Base-by-base conservation (phyloP, 352 stramenopile genomes). In the Plasmopara viticola region DNA sequence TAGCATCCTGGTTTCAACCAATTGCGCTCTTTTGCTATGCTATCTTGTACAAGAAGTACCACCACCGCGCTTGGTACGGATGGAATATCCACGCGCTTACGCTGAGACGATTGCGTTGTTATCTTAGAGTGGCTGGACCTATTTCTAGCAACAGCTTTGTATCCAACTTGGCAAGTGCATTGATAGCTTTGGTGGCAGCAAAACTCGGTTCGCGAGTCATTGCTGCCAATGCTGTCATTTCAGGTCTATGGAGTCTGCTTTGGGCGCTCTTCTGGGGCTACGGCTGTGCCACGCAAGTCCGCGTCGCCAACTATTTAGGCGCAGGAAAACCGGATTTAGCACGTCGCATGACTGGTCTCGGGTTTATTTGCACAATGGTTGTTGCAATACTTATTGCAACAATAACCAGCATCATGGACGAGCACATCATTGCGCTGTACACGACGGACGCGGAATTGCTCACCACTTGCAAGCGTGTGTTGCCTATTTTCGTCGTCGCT, bases 221-320 rank as follows among this genome's bases (percentile, higher is more conserved):
- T 25, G 79, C 74, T 7, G 75, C 77, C 1, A 90, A 88, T 50
- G 77, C 79, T 20, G 74, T 90, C 20, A 70, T 90, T 45, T 75
- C 77, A 2, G 71, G 74, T 6, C 66, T 90, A 43, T 88, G 79
- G 77, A 60, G 64, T 3, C 35, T 90, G 30, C 66, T 88, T 1
- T 90, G 79, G 77, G 77, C 75, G 8, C 66, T 90, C 20, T 89
- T 87, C 51, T 91, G 81, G 78, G 78, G 78, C 10, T 91, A 87
- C 43, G 81, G 72, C 39, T 91, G 78, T 43, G 81, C 81, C 9
- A 89, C 78, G 0, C 82, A 93, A 51, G 69, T 87, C 35, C 78
- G 79, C 20, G 77, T 90, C 20, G 82, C 79, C 50, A 90, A 85
- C 51, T 87, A 90, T 44, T 55, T 93, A 2, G 79, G 79, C 5